Conservation (phyloP, 768 basidiomycete genomes). For the Phlebiopsis flavidoalba region DNA sequence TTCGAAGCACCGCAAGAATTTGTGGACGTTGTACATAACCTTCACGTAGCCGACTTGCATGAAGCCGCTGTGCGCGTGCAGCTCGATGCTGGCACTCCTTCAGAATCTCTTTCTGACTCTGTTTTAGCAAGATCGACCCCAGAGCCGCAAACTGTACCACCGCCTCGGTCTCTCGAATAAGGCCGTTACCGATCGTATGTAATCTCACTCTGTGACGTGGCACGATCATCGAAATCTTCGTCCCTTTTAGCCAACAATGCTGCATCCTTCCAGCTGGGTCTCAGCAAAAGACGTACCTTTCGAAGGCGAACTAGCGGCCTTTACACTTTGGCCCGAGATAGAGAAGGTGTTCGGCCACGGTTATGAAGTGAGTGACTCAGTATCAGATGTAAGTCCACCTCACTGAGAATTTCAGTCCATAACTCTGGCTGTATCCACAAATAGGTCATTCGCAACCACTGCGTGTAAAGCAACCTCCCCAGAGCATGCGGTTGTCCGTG, state of each 20-base stretch:
- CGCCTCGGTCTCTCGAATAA: conserved; percentile 94
- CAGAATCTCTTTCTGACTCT: neutral
- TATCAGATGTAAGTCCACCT: neutral
- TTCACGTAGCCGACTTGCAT: conserved; percentile 42
- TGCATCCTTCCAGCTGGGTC: conserved; percentile 3
- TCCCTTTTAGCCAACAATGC: neutral
- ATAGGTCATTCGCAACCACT: conserved; percentile 70
- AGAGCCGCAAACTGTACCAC: conserved; percentile 85
- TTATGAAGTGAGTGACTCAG: conserved; percentile 63
- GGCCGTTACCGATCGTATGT: conserved; percentile 66
- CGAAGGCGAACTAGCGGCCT: conserved; percentile 83
- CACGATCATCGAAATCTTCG: neutral
- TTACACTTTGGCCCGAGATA: conserved; percentile 93
- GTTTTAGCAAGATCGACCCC: conserved; percentile 53
- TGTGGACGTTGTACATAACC: conserved; percentile 51
- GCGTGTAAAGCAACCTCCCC: conserved; percentile 85
- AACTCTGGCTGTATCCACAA: conserved; percentile 69
- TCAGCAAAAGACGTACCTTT: conserved; percentile 48
- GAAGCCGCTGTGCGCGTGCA: conserved; percentile 44
- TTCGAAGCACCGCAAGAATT: conserved; percentile 90
- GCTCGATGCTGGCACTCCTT: neutral
- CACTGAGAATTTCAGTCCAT: conserved; percentile 52
- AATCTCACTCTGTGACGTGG: neutral
- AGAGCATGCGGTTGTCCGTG: conserved; percentile 85
- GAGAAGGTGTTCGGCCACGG: conserved; percentile 98